Base-by-base conservation (phyloP, 805 yeast species). In the Metschnikowia lochheadii region DNA sequence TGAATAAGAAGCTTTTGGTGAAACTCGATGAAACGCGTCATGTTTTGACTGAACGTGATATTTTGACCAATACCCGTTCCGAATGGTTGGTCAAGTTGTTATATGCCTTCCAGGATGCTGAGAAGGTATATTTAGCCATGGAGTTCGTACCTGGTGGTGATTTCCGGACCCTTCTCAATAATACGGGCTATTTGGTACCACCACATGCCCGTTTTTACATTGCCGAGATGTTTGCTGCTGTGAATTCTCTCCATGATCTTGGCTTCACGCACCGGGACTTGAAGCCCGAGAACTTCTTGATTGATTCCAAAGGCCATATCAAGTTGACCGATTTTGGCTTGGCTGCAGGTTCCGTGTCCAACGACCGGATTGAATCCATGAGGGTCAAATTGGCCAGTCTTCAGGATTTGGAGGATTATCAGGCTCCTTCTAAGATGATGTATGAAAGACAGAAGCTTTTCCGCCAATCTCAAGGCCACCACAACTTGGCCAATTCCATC, bases 121-220 rank as follows among this genome's bases (percentile, higher is more conserved):
- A 87, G 54, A 87, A 87, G 63, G 87, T 94, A 31, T 94, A 89
- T 61, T 76, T 94, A 63, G 99, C 99, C 2, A 94, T 94, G 99
- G 99, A 94, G 67, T 94, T 88, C 68, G 99, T 94, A n/a, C 97
- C 99, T 7, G 99, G 99, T 52, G 99, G 99, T 48, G 99, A 94
- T 66, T 94, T 89, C 74, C 84, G 99, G 64, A 94, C 99, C 0
- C 72, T 94, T 53, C 79, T 94, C 56, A 91, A 90, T 67, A 92
- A 91, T 66, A 92, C 98, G 5, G 96, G 96, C 34, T 87, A 87
- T 51, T 74, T 94, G 58, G 87, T 89, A 53, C 96, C 98, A 2
- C 90, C 95, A 3, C 99, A 94, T 64, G 96, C 98, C 0, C 80
- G 98, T 52, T 94, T 94, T 71, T 94, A 94, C 66, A 81, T 94